A percentile compares a stretch with the other conserved stretches of the same genome.
Conservation (phyloP, 148 eudicot species). For the Rhododendron vialii region DNA sequence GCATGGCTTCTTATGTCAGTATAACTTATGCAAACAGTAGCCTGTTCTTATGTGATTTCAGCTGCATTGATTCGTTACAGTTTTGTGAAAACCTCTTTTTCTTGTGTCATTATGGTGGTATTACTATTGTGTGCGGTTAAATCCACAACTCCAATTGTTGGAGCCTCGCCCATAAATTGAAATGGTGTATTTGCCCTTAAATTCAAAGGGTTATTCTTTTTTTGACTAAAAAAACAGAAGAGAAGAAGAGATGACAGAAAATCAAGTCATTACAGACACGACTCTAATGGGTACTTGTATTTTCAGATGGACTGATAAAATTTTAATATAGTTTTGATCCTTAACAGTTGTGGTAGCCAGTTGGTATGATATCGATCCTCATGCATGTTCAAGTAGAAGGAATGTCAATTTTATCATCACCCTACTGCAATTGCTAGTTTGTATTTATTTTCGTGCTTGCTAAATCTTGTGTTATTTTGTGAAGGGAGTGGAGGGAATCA, state of each 20-base stretch:
- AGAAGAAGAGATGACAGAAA: neutral
- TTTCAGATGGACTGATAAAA: neutral
- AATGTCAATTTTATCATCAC: neutral
- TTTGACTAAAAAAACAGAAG: neutral
- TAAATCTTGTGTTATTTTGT: neutral
- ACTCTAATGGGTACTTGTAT: neutral
- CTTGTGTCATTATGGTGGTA: neutral
- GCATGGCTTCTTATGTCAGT: neutral
- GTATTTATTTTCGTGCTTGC: neutral
- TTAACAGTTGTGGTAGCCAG: neutral
- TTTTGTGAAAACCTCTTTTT: neutral
- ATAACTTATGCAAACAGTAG: neutral
- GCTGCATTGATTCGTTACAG: no score
- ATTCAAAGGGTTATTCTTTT: neutral
- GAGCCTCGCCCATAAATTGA: neutral
- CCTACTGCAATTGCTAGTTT: neutral
- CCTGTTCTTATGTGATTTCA: neutral
- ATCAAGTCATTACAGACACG: neutral
- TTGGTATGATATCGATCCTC: neutral
- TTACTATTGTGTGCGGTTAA: neutral
- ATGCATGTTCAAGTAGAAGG: neutral
- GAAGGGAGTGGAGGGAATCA: constrained; percentile 59
- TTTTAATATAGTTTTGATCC: neutral
- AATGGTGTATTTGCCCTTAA: neutral
- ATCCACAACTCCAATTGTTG: neutral